Evolutionary conservation across 768 basidiomycete genomes (phyloP), one percentile per base, ranked within the genome.

Genomic region (Mrakia hoshinonis): DNA sequence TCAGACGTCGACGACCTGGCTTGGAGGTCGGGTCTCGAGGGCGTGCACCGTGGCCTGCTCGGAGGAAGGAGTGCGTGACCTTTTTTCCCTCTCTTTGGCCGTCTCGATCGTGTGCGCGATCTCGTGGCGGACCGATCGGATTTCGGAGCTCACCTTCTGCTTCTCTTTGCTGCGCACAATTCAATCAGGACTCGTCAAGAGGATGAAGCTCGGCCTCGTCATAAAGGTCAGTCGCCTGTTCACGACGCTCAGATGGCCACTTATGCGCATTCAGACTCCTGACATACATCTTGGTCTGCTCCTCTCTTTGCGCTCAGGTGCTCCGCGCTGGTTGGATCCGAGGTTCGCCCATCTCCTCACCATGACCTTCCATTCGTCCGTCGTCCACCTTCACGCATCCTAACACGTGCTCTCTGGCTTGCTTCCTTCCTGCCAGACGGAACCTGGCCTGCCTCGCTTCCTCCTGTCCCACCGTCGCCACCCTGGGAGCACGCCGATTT

Each of bases 141-240:
- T 11, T 22, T 22, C 13, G n/a, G 18, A 64, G 1, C 43, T 66
- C 3, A 1, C 43, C 9, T 4, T 15, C 15, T 46, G 10, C 29
- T 11, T 64, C n/a, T 66, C 11, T 46, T 13, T 13, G 12, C 31
- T 7, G 0, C 20, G 18, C 22, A n/a, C n/a, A n/a, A n/a, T n/a
- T n/a, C n/a, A n/a, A n/a, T n/a, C n/a, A 66, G 65, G 65, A n/a
- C 65, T 66, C 18, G 65, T 52, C 4, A 66, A 49, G 48, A 29
- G 48, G 20, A 66, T 66, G 65, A 48, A 31, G 48, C 65, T 66
- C 12, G 48, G 48, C 11, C 47, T 52, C 31, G 65, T 66, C 46
- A 66, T 66, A 0, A 66, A 66, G 29, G 65, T 66, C 6, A 34
- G 65, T n/a, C n/a, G n/a, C n/a, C n/a, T n/a, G n/a, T n/a, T n/a